These are phyloP conservation scores for Mycena kentingensis DNA, from an alignment of 768 basidiomycete species.

Conservation along the genomic window DNA sequence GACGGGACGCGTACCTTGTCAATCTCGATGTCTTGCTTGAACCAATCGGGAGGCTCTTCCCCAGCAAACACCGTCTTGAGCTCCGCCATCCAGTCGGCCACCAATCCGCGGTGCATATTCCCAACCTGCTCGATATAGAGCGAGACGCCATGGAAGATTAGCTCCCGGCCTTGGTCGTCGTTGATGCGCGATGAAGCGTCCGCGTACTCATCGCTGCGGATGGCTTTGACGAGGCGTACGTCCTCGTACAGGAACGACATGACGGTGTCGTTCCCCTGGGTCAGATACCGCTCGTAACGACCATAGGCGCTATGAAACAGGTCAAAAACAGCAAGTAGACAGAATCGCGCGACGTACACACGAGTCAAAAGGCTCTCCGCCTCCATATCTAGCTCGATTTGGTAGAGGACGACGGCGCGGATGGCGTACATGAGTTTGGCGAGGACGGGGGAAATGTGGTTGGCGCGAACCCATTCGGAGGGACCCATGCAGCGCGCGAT, in stretches of 20 bases:
- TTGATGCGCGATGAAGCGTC: background rate
- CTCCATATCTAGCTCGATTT: background rate
- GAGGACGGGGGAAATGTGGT: background rate
- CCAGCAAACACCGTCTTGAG: constrained; percentile 3
- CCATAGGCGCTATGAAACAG: background rate
- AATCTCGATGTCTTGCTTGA: background rate
- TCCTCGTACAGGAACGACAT: constrained; percentile 1
- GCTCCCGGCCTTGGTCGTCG: background rate
- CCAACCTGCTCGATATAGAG: background rate
- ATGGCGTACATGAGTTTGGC: constrained; percentile 2
- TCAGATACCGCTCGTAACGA: background rate
- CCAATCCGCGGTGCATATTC: background rate
- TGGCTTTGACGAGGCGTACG: background rate
- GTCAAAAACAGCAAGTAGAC: background rate
- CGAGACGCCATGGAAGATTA: background rate
- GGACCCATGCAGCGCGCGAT: background rate
- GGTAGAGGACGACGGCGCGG: background rate
- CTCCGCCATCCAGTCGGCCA: background rate
- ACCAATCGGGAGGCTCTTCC: background rate
- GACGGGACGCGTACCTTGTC: too few species aligned
- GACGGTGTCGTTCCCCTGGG: constrained; percentile 3
- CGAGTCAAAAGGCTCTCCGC: background rate
- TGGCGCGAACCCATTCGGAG: background rate
- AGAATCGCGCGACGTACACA: background rate
- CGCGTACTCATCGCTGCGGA: background rate